Percentiles rank a stretch among this genome's conserved stretches.
phyloP scores from a whole-genome alignment of 306 rosid genomes.

The Sicyos edulis region DNA sequence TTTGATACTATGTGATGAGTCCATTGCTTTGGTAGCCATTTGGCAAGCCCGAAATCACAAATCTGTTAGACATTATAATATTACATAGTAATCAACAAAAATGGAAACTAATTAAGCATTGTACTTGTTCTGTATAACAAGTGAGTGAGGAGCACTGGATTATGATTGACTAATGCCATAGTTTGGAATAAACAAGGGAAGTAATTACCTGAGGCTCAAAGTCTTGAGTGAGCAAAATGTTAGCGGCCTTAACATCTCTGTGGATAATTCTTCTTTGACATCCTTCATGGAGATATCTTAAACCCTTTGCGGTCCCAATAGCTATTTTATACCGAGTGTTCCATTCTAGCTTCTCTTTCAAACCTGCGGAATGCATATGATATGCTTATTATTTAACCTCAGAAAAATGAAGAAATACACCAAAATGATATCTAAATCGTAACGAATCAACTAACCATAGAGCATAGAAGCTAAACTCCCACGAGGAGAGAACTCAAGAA shows the following conservation, averaged over 20 bases:
- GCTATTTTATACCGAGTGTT: slow-evolving; percentile 73
- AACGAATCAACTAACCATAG: slow-evolving; percentile 41
- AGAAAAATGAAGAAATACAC: neutral
- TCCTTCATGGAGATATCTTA: slow-evolving; percentile 82
- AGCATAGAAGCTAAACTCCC: slow-evolving; percentile 90
- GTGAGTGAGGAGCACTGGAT: neutral
- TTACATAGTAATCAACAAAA: neutral
- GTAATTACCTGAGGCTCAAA: slow-evolving; percentile 78
- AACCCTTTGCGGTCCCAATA: slow-evolving; percentile 66
- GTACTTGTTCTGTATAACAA: neutral
- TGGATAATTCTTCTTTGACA: slow-evolving; percentile 93
- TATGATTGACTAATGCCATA: neutral
- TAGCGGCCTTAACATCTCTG: slow-evolving; percentile 95
- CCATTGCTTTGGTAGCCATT: slow-evolving; percentile 95
- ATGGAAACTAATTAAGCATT: slow-evolving; percentile 5
- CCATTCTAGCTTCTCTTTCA: slow-evolving; percentile 72
- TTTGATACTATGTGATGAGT: slow-evolving; percentile 78
- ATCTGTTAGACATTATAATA: slow-evolving; percentile 36
- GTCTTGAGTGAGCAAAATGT: slow-evolving; percentile 73
- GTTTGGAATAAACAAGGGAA: slow-evolving; percentile 7
- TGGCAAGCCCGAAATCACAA: slow-evolving; percentile 97
- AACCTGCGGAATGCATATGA: slow-evolving; percentile 40
- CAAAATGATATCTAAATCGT: neutral
- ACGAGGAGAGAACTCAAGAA: slow-evolving; percentile 71
- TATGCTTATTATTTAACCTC: neutral